phyloP scores from a whole-genome alignment of 2,329 filamentous ascomycete species.

The Penicillium sp. region DNA sequence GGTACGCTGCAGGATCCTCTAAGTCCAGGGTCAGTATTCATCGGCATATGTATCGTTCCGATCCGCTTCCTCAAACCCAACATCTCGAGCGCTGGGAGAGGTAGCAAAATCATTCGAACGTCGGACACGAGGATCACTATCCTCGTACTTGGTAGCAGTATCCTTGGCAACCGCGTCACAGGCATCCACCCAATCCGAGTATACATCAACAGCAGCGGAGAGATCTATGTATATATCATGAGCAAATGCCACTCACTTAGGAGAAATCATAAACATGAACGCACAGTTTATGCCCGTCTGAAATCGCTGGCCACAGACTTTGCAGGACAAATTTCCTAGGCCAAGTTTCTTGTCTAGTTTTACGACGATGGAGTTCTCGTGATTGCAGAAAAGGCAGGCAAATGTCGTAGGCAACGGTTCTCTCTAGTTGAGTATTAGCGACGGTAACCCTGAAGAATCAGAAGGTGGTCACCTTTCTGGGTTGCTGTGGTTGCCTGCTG shows the following conservation, averaged over 20 bases:
- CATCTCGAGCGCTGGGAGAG: too few species aligned
- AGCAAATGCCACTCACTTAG: too few species aligned
- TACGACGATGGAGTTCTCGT: conserved; percentile 82
- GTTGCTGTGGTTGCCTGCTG: conserved; percentile 67
- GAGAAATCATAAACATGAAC: conserved; percentile 30
- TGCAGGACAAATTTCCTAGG: conserved; percentile 76
- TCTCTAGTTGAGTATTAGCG: conserved; percentile 30
- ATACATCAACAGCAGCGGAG: conserved; percentile 85
- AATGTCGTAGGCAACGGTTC: conserved; percentile 60
- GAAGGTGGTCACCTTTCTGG: conserved; percentile 77
- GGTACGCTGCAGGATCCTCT: too few species aligned
- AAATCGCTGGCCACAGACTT: conserved; percentile 86
- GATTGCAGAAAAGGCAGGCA: conserved; percentile 95
- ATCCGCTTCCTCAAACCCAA: conserved; percentile 13
- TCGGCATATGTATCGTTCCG: conserved; percentile 24
- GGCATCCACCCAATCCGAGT: conserved; percentile 98
- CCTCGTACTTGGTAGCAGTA: conserved; percentile 37
- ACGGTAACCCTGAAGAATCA: too few species aligned
- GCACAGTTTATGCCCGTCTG: conserved; percentile 87
- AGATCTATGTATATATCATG: conserved; percentile 59
- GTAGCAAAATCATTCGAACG: too few species aligned
- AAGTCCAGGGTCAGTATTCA: conserved; percentile 27
- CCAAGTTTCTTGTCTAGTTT: conserved; percentile 90
- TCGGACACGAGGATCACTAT: too few species aligned
- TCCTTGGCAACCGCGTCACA: conserved; percentile 64